These are phyloP conservation scores for Williopsis jadinii DNA, from an alignment of 1,139 yeast species.

Conservation along the genomic window DNA sequence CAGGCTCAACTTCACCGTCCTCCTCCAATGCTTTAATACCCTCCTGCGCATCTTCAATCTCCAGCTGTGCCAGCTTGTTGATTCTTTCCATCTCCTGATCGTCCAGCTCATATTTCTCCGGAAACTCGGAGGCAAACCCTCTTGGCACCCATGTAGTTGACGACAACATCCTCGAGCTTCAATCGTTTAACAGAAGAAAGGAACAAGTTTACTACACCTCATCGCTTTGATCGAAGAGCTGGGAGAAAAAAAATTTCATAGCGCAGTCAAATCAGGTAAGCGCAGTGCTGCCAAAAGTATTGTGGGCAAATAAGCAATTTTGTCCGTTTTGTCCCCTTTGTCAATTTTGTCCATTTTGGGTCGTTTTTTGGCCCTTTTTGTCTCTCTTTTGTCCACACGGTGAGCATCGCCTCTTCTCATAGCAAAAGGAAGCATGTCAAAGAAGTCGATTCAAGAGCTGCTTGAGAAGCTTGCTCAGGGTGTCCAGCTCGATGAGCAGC, in stretches of 20 bases:
- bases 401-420: too few relatives aligned
- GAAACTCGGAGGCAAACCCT: slow-evolving; percentile 91
- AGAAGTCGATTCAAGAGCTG: slow-evolving; percentile 32
- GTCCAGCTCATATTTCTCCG: slow-evolving; percentile 78
- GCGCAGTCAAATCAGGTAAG: too few relatives aligned
- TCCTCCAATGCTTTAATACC: slow-evolving; percentile 38
- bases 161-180: slow-evolving; percentile 59
- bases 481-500: slow-evolving; percentile 45
- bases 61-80: slow-evolving; percentile 75
- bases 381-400: too few relatives aligned
- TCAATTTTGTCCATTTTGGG: too few relatives aligned
- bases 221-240: background rate
- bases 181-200: background rate
- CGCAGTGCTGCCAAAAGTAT: too few relatives aligned
- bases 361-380: too few relatives aligned
- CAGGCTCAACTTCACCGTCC: slow-evolving; percentile 23
- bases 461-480: slow-evolving; percentile 39
- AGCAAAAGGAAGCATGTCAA: slow-evolving; percentile 8
- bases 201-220: background rate
- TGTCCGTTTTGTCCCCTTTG: too few relatives aligned
- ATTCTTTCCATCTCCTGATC: slow-evolving; percentile 93
- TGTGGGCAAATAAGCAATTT: too few relatives aligned
- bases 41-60: slow-evolving; percentile 66
- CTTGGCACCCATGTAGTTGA: slow-evolving; percentile 95
- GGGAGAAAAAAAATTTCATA: too few relatives aligned